phyloP scores from a whole-genome alignment of 1,284 basidiomycete genomes.

The Neotropicomus parvogracilis region DNA sequence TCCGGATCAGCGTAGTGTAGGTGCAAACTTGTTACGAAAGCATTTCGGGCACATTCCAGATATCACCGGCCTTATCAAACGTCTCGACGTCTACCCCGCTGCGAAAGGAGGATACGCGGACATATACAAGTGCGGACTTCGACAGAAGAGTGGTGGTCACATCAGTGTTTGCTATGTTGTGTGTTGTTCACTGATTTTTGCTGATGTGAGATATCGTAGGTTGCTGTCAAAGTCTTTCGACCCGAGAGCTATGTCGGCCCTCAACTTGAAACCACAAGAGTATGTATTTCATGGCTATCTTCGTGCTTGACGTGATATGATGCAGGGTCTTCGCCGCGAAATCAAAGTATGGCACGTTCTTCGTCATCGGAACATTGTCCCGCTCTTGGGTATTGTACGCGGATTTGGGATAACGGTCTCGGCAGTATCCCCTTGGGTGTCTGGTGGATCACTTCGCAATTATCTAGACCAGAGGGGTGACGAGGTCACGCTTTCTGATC shows the following conservation, averaged over 20 bases:
- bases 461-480: not conserved
- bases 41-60: not conserved
- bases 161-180: not conserved
- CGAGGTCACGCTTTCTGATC: not conserved
- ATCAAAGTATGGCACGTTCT: conserved; percentile 1
- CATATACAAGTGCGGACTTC: not conserved
- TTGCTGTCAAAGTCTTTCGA: not conserved
- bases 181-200: not conserved
- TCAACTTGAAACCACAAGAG: not conserved
- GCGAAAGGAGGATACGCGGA: not conserved
- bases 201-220: not conserved
- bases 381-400: not conserved
- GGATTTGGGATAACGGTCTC: conserved; percentile 1
- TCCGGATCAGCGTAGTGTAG: not conserved
- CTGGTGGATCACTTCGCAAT: not conserved
- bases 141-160: not conserved
- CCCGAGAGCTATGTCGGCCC: not conserved
- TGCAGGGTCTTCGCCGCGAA: not conserved
- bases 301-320: not conserved
- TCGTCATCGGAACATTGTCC: conserved; percentile 1
- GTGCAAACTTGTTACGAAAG: not conserved
- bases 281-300: not conserved
- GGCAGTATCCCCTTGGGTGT: not conserved
- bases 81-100: not conserved
- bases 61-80: not conserved